Evolutionary conservation across 2,329 filamentous ascomycete species (phyloP).

Genomic region (Xylariomycetidae sp.): DNA sequence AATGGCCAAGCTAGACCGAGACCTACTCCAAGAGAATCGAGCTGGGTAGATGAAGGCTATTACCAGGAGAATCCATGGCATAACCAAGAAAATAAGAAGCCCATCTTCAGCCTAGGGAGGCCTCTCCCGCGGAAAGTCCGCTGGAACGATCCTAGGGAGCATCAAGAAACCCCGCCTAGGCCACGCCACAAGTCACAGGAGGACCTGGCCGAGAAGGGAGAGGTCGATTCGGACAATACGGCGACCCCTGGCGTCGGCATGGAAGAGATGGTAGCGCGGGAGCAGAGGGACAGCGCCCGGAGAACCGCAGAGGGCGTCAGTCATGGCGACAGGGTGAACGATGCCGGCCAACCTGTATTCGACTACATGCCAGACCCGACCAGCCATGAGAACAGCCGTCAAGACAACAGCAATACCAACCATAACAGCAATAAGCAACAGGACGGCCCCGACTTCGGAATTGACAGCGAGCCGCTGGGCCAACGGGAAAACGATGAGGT

Average conservation of each 20-base stretch:
- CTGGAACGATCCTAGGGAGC: slow-evolving; percentile 4
- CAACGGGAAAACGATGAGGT: slow-evolving; percentile 14
- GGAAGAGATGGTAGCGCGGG: slow-evolving; percentile 1
- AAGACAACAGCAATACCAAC: not conserved
- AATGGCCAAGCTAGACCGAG: too few relatives aligned
- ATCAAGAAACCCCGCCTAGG: too few relatives aligned
- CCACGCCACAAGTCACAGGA: slow-evolving; percentile 3
- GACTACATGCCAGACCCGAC: slow-evolving; percentile 4
- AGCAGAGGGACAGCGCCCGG: not conserved
- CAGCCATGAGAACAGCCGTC: not conserved
- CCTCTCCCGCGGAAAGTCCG: slow-evolving; percentile 17
- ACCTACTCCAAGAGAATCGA: not conserved
- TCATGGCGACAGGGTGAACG: slow-evolving; percentile 6
- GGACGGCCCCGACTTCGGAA: slow-evolving; percentile 11
- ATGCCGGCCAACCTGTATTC: slow-evolving; percentile 10
- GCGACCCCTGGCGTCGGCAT: not conserved
- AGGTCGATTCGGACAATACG: not conserved
- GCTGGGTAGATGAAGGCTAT: slow-evolving; percentile 17
- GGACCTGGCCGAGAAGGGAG: slow-evolving; percentile 4
- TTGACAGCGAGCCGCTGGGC: slow-evolving; percentile 19
- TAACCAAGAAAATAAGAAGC: slow-evolving; percentile 11
- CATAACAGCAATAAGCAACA: slow-evolving; percentile 6
- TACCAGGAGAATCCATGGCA: slow-evolving; percentile 21
- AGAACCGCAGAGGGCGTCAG: slow-evolving; percentile 5
- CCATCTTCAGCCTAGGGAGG: slow-evolving; percentile 20